Evolutionary conservation across 768 basidiomycete species (phyloP).

Genomic region (Lentinula guzmanii): DNA sequence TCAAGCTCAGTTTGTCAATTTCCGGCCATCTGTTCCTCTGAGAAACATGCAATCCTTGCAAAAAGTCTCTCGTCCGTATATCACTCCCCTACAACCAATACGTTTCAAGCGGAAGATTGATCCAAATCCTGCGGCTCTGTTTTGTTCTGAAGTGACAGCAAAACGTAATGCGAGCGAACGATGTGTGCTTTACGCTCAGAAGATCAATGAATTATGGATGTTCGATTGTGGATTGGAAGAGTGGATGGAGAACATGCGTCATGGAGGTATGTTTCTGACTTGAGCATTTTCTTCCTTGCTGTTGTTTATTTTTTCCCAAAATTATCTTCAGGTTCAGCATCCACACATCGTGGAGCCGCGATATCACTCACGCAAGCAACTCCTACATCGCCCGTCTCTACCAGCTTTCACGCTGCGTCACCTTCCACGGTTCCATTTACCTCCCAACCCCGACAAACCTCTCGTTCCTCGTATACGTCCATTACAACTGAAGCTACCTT

Average conservation of each 20-base stretch:
- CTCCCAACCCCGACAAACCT: conserved; percentile 55
- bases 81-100: background rate
- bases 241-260: conserved; percentile 60
- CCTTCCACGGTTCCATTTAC: conserved; percentile 37
- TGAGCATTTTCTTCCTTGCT: background rate
- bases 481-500: conserved; percentile 75
- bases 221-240: conserved; percentile 72
- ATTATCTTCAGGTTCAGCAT: background rate
- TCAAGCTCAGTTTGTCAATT: background rate
- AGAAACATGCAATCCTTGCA: background rate
- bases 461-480: conserved; percentile 49
- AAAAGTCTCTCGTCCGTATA: background rate
- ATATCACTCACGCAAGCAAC: background rate
- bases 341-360: background rate
- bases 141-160: conserved; percentile 55
- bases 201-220: conserved; percentile 75
- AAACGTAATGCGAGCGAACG: conserved; percentile 59
- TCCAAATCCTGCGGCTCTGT: conserved; percentile 63
- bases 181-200: conserved; percentile 66
- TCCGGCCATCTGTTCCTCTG: background rate
- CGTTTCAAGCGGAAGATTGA: background rate
- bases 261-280: conserved; percentile 40
- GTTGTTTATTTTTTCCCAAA: conserved; percentile 1
- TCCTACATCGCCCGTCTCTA: background rate
- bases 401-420: conserved; percentile 13